These are phyloP conservation scores for Pythium plurisporium DNA, from an alignment of 352 stramenopile genomes.

Conservation along the genomic window DNA sequence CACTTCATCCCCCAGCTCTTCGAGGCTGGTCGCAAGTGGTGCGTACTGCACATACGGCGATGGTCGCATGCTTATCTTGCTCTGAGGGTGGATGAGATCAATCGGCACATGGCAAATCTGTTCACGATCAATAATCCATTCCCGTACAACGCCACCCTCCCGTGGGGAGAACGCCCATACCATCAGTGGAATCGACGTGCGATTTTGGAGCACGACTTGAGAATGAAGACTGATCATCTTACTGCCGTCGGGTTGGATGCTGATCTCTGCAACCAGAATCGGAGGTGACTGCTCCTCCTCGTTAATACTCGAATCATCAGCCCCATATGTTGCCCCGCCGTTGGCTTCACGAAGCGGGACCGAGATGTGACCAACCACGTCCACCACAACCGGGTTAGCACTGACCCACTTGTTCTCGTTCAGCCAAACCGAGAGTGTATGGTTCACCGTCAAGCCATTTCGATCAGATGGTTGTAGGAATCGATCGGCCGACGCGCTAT, in stretches of 20 bases:
- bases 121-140: slow-evolving; percentile 85
- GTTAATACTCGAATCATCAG: slow-evolving; percentile 27
- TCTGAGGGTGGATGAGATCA: slow-evolving; percentile 80
- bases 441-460: slow-evolving; percentile 76
- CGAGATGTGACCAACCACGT: slow-evolving; percentile 84
- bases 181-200: slow-evolving; percentile 83
- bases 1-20: slow-evolving; percentile 74
- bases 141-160: slow-evolving; percentile 50
- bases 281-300: slow-evolving; percentile 65
- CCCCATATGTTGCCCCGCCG: not conserved
- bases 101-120: slow-evolving; percentile 79
- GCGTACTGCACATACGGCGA: slow-evolving; percentile 84
- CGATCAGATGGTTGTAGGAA: slow-evolving; percentile 70
- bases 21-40: slow-evolving; percentile 70
- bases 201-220: slow-evolving; percentile 82
- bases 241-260: slow-evolving; percentile 81
- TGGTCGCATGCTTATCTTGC: slow-evolving; percentile 83
- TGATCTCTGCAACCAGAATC: slow-evolving; percentile 83
- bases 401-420: slow-evolving; percentile 88
- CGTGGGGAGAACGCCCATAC: slow-evolving; percentile 86
- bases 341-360: slow-evolving; percentile 64
- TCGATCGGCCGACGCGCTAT: slow-evolving; percentile 71
- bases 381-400: slow-evolving; percentile 79
- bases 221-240: slow-evolving; percentile 87
- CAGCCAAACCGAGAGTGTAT: slow-evolving; percentile 84